Evolutionary conservation across 495 filamentous ascomycete genomes (phyloP), one percentile per base, ranked within the genome.

Genomic region (Daldinia childiae): DNA sequence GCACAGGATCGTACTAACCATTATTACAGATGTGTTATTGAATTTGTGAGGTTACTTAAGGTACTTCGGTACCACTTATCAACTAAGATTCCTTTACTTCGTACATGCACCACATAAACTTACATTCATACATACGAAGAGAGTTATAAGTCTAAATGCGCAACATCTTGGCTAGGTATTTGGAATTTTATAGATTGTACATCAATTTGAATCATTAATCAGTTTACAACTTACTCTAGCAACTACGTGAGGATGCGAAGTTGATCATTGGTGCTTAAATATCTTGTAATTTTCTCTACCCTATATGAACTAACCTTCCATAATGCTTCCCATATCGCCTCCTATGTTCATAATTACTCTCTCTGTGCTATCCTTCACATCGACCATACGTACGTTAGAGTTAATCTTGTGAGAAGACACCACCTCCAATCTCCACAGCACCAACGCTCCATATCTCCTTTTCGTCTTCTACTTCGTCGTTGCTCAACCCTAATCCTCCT

Each of bases 371-470:
- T 8, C 39, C 43, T 45, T 36, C 34, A 64, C 64, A 26, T 38
- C 26, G 14, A 36, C 34, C 12, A 14, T 52, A 73, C 24, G 52
- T 58, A 27, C 50, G 15, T 30, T 2, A 6, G 27, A 6, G 6
- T 26, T 71, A 74, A 26, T 75, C 72, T 21, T 74, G 72, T 11
- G 81, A 82, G 81, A 93, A 92, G 36, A 85, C 78, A 29, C 84
- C 86, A 52, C 87, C 86, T 41, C 91, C 94, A 48, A 95, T 80
- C 78, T 98, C 95, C 34, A 96, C 90, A 83, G 90, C 94, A 5
- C 96, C 95, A 57, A 99, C 91, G 73, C 92, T 93, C 95, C 93
- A 95, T 71, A 99, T 85, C 85, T 99, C 95, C 84, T 88, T 91
- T 82, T 97, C 90, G 82, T 99, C 95, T 77, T 99, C 95, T 12